Percentiles rank a stretch among this genome's conserved stretches.
Conservation (phyloP, 2,329 filamentous ascomycete species). For the Penicillium sp. region DNA sequence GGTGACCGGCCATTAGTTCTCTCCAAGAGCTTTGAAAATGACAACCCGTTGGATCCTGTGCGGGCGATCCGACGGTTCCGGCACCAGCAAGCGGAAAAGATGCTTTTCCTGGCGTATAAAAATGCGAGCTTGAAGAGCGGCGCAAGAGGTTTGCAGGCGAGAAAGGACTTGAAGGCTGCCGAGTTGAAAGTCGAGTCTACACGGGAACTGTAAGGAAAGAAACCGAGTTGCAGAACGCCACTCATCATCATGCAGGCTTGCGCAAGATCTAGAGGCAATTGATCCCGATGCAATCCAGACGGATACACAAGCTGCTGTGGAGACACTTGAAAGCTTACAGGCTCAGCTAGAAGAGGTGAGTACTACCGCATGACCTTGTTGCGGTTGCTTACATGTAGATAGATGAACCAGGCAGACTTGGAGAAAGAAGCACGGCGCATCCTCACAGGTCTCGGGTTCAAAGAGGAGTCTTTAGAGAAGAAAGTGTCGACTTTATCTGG, state of each 20-base stretch:
- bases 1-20: conserved; percentile 43
- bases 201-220: conserved; percentile 43
- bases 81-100: conserved; percentile 56
- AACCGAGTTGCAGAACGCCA: background rate
- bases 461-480: conserved; percentile 54
- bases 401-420: conserved; percentile 54
- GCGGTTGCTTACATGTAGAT: conserved; percentile 6
- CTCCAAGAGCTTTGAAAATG: conserved; percentile 54
- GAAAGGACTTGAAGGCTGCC: conserved; percentile 65
- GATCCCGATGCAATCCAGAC: conserved; percentile 51
- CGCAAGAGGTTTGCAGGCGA: conserved; percentile 64
- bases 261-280: conserved; percentile 54
- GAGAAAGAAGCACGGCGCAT: conserved; percentile 62
- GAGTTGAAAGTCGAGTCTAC: conserved; percentile 62
- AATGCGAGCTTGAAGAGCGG: conserved; percentile 70
- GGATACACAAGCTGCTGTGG: conserved; percentile 64
- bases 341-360: conserved; percentile 59
- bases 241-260: conserved; percentile 28
- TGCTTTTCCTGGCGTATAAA: conserved; percentile 64
- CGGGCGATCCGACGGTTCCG: conserved; percentile 57
- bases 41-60: conserved; percentile 54
- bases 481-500: conserved; percentile 64
- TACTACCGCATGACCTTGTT: background rate
- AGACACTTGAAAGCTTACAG: conserved; percentile 64
- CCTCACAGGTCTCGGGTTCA: conserved; percentile 66